Conservation (phyloP, 1,284 basidiomycete species). For the Tylopilus orsonianus region DNA sequence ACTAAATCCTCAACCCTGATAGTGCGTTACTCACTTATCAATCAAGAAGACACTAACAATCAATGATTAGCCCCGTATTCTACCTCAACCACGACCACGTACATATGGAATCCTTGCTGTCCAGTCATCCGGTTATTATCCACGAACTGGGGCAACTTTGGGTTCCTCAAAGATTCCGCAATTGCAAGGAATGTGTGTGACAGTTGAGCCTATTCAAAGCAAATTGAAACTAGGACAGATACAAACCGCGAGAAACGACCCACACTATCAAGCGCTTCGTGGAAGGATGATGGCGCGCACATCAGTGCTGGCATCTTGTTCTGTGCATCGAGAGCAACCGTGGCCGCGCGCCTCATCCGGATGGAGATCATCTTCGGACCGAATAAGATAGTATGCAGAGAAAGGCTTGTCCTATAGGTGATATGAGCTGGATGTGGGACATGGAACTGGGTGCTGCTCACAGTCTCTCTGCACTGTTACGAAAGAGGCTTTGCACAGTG, state of each 20-base stretch:
- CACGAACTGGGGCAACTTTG: conserved; percentile 43
- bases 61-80: neutral
- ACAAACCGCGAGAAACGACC: conserved; percentile 6
- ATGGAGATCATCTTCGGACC: conserved; percentile 38
- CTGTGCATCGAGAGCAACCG: conserved; percentile 51
- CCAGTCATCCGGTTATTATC: conserved; percentile 52
- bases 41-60: conserved; percentile 47
- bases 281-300: conserved; percentile 45
- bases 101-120: conserved; percentile 62
- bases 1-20: neutral
- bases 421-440: neutral
- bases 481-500: conserved; percentile 43
- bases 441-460: conserved; percentile 24
- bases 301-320: conserved; percentile 33
- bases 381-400: conserved; percentile 59
- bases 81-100: conserved; percentile 22
- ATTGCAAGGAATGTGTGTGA: conserved; percentile 58
- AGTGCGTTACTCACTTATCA: conserved; percentile 38
- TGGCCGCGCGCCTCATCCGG: conserved; percentile 47
- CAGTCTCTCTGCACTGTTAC: conserved; percentile 44
- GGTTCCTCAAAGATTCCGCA: conserved; percentile 55
- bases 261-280: conserved; percentile 54
- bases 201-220: conserved; percentile 44
- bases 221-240: neutral
- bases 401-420: conserved; percentile 48